phyloP scores from a whole-genome alignment of 78 protist species.

The Bodo saltans region DNA sequence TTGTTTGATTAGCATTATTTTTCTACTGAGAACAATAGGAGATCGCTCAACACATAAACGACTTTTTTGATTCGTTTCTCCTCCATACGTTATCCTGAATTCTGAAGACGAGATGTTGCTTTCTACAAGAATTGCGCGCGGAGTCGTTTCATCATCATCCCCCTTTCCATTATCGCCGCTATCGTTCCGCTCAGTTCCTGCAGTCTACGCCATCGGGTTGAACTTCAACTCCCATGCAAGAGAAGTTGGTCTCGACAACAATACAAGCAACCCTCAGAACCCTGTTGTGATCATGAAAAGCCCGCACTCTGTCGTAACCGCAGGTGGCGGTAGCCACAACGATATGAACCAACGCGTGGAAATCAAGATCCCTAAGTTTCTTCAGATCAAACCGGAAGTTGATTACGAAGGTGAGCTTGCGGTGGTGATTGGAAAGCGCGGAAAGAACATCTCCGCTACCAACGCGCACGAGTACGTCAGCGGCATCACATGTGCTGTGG shows the following conservation, averaged over 20 bases:
- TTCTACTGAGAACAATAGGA: too few species aligned
- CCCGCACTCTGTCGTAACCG: background rate
- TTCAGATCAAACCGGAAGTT: background rate
- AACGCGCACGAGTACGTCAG: background rate
- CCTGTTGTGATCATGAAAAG: background rate
- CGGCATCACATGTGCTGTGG: constrained; percentile 42
- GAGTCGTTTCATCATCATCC: too few species aligned
- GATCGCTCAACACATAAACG: too few species aligned
- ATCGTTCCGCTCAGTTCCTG: background rate
- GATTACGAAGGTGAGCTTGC: constrained; percentile 59
- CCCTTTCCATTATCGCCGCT: too few species aligned
- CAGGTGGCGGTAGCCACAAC: background rate
- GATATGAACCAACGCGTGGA: background rate
- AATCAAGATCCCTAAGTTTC: background rate
- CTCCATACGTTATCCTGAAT: too few species aligned
- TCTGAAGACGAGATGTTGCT: too few species aligned
- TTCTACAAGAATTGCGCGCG: too few species aligned
- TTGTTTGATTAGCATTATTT: too few species aligned
- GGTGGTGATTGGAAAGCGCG: constrained; percentile 39
- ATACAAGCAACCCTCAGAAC: background rate
- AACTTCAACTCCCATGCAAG: background rate
- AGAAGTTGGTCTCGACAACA: background rate
- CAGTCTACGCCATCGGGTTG: background rate
- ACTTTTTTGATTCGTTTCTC: too few species aligned
- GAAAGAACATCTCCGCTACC: background rate